Percentiles rank a stretch among this genome's conserved stretches.
These are phyloP conservation scores for Aurantiochytrium sp. DNA, from an alignment of 108 stramenopile genomes.

Conservation along the genomic window DNA sequence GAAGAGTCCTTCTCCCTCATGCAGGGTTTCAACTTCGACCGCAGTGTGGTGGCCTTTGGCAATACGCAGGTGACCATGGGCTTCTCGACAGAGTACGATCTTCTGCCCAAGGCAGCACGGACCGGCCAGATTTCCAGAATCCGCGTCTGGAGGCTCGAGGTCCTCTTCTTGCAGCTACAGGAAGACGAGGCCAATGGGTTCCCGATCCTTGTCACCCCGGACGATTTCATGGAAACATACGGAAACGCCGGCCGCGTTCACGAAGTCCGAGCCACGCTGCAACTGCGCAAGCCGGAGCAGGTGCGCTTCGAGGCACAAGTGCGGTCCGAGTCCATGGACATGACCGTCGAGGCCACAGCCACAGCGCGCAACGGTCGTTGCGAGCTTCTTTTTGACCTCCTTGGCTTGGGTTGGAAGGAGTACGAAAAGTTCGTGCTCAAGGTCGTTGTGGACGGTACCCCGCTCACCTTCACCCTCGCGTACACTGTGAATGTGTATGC, in stretches of 20 bases:
- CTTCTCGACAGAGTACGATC: neutral
- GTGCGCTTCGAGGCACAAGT: neutral
- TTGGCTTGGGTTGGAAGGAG: neutral
- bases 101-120: neutral
- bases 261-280: neutral
- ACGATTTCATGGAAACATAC: neutral
- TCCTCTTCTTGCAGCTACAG: neutral
- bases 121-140: neutral
- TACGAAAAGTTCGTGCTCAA: neutral
- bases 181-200: neutral
- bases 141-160: neutral
- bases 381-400: neutral
- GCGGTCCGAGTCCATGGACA: neutral
- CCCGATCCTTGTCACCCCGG: neutral
- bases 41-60: neutral
- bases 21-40: neutral
- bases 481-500: neutral
- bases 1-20: neutral
- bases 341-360: neutral
- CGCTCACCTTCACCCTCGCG: neutral
- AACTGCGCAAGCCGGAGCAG: neutral
- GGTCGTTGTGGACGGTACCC: neutral
- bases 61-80: neutral
- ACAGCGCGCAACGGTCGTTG: neutral
- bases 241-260: neutral